A percentile compares a stretch with the other conserved stretches of the same genome.
Conservation (phyloP, 2,329 filamentous ascomycete genomes). For the Fusarium nanum region DNA sequence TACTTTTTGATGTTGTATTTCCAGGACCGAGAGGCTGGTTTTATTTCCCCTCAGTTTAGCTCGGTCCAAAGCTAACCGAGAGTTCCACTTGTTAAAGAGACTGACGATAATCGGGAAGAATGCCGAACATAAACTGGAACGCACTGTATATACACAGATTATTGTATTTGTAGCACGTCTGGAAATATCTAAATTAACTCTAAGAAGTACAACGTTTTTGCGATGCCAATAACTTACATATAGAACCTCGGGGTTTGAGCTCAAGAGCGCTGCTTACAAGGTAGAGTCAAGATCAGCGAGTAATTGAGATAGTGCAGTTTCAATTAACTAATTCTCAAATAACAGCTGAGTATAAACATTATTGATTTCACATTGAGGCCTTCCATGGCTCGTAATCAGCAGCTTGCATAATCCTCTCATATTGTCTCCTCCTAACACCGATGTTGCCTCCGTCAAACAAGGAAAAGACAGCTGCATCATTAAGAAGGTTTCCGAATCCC, state of each 20-base stretch:
- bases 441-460: constrained; percentile 19
- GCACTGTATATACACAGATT: neutral
- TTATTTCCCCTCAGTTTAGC: constrained; percentile 1
- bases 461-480: constrained; percentile 11
- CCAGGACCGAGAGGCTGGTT: neutral
- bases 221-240: too few relatives aligned
- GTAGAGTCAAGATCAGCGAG: too few relatives aligned
- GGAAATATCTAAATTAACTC: rapidly evolving
- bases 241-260: rapidly evolving
- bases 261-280: too few relatives aligned
- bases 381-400: neutral
- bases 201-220: too few relatives aligned
- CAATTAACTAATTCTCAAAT: too few relatives aligned
- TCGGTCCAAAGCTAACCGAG: neutral
- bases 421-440: constrained; percentile 7
- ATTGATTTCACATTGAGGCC: neutral
- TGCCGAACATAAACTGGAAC: neutral
- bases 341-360: neutral
- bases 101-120: neutral
- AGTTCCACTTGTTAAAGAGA: neutral
- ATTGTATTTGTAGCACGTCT: neutral
- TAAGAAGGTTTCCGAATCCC: neutral
- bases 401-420: neutral
- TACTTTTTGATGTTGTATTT: neutral
- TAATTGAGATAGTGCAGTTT: too few relatives aligned